phyloP scores from a whole-genome alignment of 805 yeast species.

The Spathaspora passalidarum region DNA sequence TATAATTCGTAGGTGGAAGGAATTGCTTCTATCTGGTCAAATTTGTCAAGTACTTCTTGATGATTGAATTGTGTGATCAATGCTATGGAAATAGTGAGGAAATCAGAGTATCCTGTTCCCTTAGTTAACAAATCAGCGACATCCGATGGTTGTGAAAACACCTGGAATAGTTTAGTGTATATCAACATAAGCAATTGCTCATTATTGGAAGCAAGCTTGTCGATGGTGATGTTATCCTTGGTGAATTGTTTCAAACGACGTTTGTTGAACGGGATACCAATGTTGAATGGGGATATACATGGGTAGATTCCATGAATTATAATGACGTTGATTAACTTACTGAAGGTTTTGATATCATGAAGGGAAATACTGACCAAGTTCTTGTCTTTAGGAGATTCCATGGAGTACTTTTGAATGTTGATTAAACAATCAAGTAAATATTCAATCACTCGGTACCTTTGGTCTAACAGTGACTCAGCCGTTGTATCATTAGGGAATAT shows the following conservation, averaged over 20 bases:
- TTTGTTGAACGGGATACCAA: constrained; percentile 64
- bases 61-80: constrained; percentile 22
- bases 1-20: constrained; percentile 70
- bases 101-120: constrained; percentile 68
- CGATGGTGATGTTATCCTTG: constrained; percentile 18
- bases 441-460: constrained; percentile 20
- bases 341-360: constrained; percentile 78
- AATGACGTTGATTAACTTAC: constrained; percentile 58
- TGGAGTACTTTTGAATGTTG: constrained; percentile 38
- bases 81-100: constrained; percentile 46
- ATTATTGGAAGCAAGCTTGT: constrained; percentile 2
- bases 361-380: constrained; percentile 64
- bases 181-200: constrained; percentile 24
- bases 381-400: constrained; percentile 21
- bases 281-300: constrained; percentile 46
- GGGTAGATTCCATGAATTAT: constrained; percentile 73
- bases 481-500: constrained; percentile 4
- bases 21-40: constrained; percentile 27
- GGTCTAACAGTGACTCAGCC: constrained; percentile 1
- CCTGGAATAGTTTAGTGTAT: constrained; percentile 24
- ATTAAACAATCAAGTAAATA: constrained; percentile 33
- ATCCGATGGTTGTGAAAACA: constrained; percentile 43
- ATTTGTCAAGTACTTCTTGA: constrained; percentile 10
- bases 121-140: constrained; percentile 51
- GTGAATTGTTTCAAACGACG: constrained; percentile 53